phyloP scores from a whole-genome alignment of 2,329 filamentous ascomycete genomes.

The Ophiosphaerella narmari region DNA sequence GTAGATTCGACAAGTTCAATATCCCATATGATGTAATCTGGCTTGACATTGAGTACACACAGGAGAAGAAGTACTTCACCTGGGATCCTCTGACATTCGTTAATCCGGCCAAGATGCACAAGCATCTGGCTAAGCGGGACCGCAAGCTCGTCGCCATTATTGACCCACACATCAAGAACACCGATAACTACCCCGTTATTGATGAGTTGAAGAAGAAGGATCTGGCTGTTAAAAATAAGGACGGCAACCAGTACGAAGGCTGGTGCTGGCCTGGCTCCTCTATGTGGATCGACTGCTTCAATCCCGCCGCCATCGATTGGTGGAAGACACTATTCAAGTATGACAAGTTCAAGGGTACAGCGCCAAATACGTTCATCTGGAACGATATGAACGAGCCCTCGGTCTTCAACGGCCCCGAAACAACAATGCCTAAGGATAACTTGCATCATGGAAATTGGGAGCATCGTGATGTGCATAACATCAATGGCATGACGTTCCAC shows the following conservation, averaged over 20 bases:
- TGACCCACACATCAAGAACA: constrained; percentile 97
- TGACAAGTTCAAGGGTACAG: constrained; percentile 81
- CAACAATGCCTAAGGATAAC: constrained; percentile 99
- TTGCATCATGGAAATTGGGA: constrained; percentile 91
- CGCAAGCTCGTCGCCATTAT: constrained; percentile 94
- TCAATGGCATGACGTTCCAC: constrained; percentile 93
- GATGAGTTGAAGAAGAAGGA: constrained; percentile 83
- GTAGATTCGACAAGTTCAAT: constrained; percentile 91
- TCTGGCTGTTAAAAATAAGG: constrained; percentile 86
- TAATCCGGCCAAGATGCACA: constrained; percentile 83
- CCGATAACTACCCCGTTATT: constrained; percentile 74
- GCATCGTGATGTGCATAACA: constrained; percentile 93
- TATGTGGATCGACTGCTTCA: constrained; percentile 96
- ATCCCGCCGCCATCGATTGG: constrained; percentile 87
- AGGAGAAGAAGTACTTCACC: constrained; percentile 97
- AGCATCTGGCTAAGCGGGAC: constrained; percentile 82
- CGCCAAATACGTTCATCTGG: constrained; percentile 91
- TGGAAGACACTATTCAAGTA: constrained; percentile 91
- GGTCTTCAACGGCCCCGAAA: constrained; percentile 97
- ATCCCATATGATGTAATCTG: constrained; percentile 99
- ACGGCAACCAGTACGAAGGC: constrained; percentile 85
- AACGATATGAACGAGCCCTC: constrained; percentile 99
- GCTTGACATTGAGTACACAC: constrained; percentile 97
- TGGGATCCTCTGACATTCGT: constrained; percentile 91
- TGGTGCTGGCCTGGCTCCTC: constrained; percentile 99